Conservation (phyloP, 139 green algal genomes). For the Desmodesmus armatus region DNA sequence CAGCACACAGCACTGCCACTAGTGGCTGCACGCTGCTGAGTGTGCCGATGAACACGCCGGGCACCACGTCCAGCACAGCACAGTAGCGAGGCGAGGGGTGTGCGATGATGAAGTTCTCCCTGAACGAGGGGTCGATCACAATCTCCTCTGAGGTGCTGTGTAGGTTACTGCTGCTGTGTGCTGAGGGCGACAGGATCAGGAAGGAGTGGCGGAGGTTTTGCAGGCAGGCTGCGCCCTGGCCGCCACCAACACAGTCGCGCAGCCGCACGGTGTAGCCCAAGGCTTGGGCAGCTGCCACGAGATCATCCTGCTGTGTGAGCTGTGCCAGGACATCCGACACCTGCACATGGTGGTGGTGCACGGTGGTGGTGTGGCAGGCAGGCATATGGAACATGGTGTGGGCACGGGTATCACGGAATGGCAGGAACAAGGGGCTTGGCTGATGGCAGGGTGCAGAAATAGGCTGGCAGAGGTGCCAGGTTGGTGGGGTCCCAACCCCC, state of each 20-base stretch:
- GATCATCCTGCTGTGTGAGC: no score
- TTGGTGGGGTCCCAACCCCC: no score
- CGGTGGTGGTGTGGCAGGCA: no score
- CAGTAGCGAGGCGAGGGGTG: conserved; percentile 56
- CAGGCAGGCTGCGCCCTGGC: conserved; percentile 58
- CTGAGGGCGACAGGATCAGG: conserved; percentile 19
- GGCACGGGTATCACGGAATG: no score
- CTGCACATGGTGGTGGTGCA: no score
- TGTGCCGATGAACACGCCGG: conserved; percentile 58
- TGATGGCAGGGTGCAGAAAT: no score
- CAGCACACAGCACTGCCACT: conserved; percentile 66
- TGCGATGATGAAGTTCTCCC: conserved; percentile 61
- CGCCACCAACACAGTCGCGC: conserved; percentile 51
- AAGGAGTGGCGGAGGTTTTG: conserved; percentile 61
- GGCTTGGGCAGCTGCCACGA: no score
- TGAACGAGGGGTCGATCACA: conserved; percentile 59
- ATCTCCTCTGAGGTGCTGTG: conserved; percentile 15
- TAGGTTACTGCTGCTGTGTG: background rate
- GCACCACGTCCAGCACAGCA: conserved; percentile 50
- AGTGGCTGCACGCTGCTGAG: conserved; percentile 49
- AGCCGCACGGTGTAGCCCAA: conserved; percentile 47
- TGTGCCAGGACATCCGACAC: no score
- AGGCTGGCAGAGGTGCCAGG: no score
- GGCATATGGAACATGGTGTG: no score
- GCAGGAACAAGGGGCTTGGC: no score